Evolutionary conservation across 306 rosid genomes (phyloP).

Genomic region (Quillaja saponaria): DNA sequence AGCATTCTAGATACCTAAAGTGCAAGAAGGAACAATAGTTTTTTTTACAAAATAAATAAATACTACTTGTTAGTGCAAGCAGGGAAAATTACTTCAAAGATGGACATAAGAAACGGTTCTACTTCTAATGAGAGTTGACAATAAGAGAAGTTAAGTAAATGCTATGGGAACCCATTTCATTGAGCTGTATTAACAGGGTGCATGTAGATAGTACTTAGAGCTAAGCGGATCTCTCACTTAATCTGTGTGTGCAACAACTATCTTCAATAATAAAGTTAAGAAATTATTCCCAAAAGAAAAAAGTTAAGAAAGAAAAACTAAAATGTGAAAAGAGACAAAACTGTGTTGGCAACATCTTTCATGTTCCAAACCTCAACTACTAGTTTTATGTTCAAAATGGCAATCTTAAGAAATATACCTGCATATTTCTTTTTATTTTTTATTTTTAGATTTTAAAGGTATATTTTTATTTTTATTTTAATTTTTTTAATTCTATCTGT

Average conservation of each 20-base stretch:
- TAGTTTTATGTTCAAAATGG: conserved; percentile 23
- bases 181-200: conserved; percentile 56
- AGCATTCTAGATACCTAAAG: no score
- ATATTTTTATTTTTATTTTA: not conserved
- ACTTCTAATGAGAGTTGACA: conserved; percentile 41
- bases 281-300: not conserved
- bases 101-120: no score
- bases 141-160: conserved; percentile 32
- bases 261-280: not conserved
- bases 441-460: not conserved
- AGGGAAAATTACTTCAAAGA: no score
- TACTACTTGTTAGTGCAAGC: no score
- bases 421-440: not conserved
- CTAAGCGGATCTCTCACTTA: conserved; percentile 19
- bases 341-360: conserved; percentile 36
- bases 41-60: no score
- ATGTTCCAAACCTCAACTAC: conserved; percentile 27
- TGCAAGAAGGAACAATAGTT: no score
- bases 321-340: conserved; percentile 25
- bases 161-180: conserved; percentile 37
- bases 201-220: conserved; percentile 58
- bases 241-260: conserved; percentile 1
- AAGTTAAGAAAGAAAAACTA: not conserved
- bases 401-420: not conserved
- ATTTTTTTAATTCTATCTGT: not conserved